Evolutionary conservation across 2,329 filamentous ascomycete genomes (phyloP).

Genomic region (Laburnicola sp.): DNA sequence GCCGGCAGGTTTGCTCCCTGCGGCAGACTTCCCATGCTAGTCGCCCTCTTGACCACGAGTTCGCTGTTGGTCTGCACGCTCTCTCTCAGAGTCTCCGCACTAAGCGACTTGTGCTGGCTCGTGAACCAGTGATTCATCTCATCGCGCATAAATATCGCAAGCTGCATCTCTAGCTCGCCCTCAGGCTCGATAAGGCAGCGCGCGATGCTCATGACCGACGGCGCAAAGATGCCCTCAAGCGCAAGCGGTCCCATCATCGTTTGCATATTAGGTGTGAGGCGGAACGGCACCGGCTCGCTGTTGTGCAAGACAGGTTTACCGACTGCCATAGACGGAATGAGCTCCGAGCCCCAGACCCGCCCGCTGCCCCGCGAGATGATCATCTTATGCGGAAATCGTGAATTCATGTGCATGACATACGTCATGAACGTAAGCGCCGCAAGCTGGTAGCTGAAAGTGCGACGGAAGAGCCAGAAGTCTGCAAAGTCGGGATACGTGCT

Average conservation of each 20-base stretch:
- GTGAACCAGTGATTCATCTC: constrained; percentile 99
- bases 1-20: constrained; percentile 78
- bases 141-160: constrained; percentile 92
- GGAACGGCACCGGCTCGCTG: constrained; percentile 93
- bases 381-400: constrained; percentile 93
- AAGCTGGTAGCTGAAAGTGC: constrained; percentile 94
- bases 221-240: constrained; percentile 95
- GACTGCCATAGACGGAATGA: constrained; percentile 85
- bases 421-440: constrained; percentile 97
- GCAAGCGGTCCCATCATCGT: constrained; percentile 94
- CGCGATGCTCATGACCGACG: constrained; percentile 93
- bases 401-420: constrained; percentile 96
- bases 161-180: constrained; percentile 85
- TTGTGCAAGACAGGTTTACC: constrained; percentile 91
- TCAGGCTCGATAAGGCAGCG: constrained; percentile 85
- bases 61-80: constrained; percentile 85
- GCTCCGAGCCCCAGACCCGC: constrained; percentile 93
- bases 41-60: constrained; percentile 85
- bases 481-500: constrained; percentile 82
- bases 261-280: constrained; percentile 93
- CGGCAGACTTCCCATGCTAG: constrained; percentile 77
- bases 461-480: constrained; percentile 98
- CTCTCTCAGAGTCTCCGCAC: constrained; percentile 72
- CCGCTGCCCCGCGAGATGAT: constrained; percentile 84
- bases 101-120: constrained; percentile 67